Evolutionary conservation across 169 alveolate genomes (phyloP).

Genomic region (Babesia sp.): DNA sequence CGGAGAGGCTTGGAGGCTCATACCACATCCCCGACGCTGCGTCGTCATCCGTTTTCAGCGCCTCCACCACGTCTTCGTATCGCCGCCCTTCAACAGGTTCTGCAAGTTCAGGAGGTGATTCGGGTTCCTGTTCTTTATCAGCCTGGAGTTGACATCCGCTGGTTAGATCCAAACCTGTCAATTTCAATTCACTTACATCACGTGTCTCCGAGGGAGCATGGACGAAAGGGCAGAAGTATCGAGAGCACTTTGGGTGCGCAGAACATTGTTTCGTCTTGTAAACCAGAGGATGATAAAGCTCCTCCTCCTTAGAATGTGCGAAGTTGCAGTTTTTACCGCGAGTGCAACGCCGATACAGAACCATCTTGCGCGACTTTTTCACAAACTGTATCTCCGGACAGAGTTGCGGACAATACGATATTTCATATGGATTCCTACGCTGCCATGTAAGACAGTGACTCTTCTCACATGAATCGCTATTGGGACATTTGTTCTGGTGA

Average conservation of each 20-base stretch:
- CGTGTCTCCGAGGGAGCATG: constrained; percentile 68
- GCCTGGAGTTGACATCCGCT: background rate
- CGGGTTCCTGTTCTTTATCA: constrained; percentile 2
- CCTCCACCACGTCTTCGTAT: background rate
- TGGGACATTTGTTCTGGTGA: constrained; percentile 75
- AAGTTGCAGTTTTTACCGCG: constrained; percentile 88
- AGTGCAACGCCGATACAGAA: constrained; percentile 77
- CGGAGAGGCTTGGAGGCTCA: constrained; percentile 47
- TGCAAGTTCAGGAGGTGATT: background rate
- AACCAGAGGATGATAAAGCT: constrained; percentile 87
- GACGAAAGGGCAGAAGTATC: constrained; percentile 85
- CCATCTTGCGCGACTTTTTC: constrained; percentile 76
- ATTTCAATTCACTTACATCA: constrained; percentile 39
- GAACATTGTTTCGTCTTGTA: constrained; percentile 86
- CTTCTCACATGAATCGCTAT: constrained; percentile 84
- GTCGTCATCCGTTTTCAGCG: constrained; percentile 14
- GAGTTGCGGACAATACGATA: constrained; percentile 62
- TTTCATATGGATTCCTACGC: constrained; percentile 79
- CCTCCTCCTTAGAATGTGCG: constrained; percentile 90
- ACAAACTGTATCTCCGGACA: constrained; percentile 71
- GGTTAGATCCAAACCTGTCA: constrained; percentile 2
- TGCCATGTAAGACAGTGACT: constrained; percentile 89
- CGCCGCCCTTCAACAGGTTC: constrained; percentile 3
- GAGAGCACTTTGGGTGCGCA: constrained; percentile 79
- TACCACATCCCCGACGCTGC: constrained; percentile 36